Evolutionary conservation across 805 yeast genomes (phyloP).

Genomic region (Lachancea lanzarotensis): DNA sequence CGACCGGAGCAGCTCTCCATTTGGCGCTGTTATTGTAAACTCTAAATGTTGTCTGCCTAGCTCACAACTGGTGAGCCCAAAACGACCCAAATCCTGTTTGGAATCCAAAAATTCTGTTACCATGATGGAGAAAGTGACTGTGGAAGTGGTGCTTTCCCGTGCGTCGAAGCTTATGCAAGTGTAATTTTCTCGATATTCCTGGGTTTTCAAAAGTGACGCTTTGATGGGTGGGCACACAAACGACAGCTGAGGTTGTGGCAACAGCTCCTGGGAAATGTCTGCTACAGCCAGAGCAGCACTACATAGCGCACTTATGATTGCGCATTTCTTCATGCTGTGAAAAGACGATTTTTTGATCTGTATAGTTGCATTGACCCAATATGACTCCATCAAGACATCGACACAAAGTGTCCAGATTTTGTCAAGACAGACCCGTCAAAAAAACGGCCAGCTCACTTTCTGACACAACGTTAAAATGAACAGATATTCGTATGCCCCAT

Average conservation of each 20-base stretch:
- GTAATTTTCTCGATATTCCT: background rate
- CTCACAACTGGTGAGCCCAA: constrained; percentile 24
- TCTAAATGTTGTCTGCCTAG: constrained; percentile 21
- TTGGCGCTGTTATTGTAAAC: constrained; percentile 11
- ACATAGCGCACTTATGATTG: background rate
- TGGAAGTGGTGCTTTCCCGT: background rate
- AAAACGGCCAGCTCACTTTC: too few relatives aligned
- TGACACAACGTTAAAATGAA: too few relatives aligned
- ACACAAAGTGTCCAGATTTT: too few relatives aligned
- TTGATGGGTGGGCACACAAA: constrained; percentile 7
- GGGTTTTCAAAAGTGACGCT: background rate
- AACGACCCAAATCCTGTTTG: constrained; percentile 15
- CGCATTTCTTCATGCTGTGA: background rate
- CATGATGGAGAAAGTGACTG: constrained; percentile 13
- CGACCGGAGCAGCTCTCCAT: constrained; percentile 17
- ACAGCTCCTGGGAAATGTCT: background rate
- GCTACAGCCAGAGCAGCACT: background rate
- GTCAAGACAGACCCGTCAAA: too few relatives aligned
- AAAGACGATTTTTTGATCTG: too few relatives aligned
- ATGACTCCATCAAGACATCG: too few relatives aligned
- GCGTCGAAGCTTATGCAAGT: constrained; percentile 2
- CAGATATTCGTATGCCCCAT: too few relatives aligned
- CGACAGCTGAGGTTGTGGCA: constrained; percentile 2
- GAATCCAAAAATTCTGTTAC: constrained; percentile 15
- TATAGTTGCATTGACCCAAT: too few relatives aligned